These are phyloP conservation scores for Potentilla sterilis DNA, from an alignment of 306 rosid genomes.

Conservation along the genomic window DNA sequence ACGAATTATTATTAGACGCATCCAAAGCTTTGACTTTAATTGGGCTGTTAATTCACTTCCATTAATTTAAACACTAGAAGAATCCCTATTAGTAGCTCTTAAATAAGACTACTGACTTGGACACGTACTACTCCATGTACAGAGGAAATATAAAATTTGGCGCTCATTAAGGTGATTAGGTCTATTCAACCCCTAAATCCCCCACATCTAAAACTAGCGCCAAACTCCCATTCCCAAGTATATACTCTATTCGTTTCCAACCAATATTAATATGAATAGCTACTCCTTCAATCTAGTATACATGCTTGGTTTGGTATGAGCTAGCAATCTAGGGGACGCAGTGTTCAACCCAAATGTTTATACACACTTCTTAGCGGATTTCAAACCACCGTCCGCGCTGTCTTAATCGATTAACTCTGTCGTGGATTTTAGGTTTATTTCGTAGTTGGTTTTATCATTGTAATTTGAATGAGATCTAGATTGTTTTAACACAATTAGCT, in stretches of 20 bases:
- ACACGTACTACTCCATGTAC: background rate
- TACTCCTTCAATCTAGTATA: background rate
- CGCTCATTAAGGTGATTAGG: constrained; percentile 9
- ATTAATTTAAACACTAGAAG: constrained; percentile 34
- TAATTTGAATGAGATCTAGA: too few relatives aligned
- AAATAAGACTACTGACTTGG: constrained; percentile 25
- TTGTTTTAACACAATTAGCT: too few relatives aligned
- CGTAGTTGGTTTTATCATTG: too few relatives aligned
- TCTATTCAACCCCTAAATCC: background rate
- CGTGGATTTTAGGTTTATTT: too few relatives aligned
- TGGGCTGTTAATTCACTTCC: constrained; percentile 37
- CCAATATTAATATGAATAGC: background rate
- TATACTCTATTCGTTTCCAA: background rate
- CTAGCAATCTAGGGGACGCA: background rate
- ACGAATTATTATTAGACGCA: constrained; percentile 54
- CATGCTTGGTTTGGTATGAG: background rate
- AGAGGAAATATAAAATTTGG: background rate
- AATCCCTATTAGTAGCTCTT: constrained; percentile 2
- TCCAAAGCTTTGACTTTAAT: constrained; percentile 77
- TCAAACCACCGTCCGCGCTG: too few relatives aligned
- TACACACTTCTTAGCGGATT: too few relatives aligned
- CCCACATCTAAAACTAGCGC: background rate
- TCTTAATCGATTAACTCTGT: too few relatives aligned
- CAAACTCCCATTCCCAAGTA: background rate
- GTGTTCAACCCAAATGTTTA: background rate